phyloP scores from a whole-genome alignment of 176 grass and related monocot species.

The Themeda triandra region DNA sequence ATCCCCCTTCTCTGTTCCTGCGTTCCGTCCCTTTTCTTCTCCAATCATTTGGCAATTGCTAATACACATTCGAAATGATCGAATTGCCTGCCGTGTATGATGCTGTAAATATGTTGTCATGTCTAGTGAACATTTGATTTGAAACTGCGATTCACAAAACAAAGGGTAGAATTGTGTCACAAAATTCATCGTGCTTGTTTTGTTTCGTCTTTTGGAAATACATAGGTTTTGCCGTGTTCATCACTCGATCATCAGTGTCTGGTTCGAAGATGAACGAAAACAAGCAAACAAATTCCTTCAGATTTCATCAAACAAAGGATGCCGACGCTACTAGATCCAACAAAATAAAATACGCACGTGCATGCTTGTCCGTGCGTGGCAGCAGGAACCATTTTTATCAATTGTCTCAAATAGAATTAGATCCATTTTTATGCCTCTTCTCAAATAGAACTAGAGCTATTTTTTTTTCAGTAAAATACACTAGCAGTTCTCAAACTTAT shows the following conservation, averaged over 20 bases:
- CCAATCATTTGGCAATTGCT: background rate
- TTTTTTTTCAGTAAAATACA: too few species aligned
- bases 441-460: too few species aligned
- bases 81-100: background rate
- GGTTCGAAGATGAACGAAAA: background rate
- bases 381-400: background rate
- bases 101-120: constrained; percentile 30
- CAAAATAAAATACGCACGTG: background rate
- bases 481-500: too few species aligned
- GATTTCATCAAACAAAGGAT: background rate
- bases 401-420: too few species aligned
- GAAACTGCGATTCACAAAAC: background rate
- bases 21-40: background rate
- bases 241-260: background rate
- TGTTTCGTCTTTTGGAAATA: background rate
- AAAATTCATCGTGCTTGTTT: background rate
- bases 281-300: background rate
- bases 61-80: background rate
- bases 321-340: background rate
- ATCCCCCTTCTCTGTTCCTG: background rate
- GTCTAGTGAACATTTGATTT: background rate
- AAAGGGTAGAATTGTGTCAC: background rate
- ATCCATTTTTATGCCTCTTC: too few species aligned
- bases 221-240: background rate
- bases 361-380: too few species aligned